Conservation (phyloP, 495 filamentous ascomycete genomes). For the Melanomma pulvis-pyrius region DNA sequence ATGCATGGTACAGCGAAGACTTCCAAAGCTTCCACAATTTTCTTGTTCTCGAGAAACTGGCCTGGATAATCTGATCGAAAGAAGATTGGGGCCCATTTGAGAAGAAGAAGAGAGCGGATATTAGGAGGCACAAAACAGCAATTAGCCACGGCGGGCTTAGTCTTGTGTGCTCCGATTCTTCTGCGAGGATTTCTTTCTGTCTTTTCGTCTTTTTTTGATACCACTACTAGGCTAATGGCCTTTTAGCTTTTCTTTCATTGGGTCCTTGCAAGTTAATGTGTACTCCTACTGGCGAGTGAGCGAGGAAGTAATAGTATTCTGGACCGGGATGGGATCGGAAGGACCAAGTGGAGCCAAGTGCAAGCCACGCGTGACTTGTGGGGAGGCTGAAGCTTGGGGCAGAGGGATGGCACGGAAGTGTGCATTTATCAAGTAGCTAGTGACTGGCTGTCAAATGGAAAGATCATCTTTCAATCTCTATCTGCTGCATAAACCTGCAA, state of each 20-base stretch:
- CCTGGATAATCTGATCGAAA: not conserved
- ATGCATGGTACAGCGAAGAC: not conserved
- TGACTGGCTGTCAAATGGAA: not conserved
- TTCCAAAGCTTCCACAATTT: not conserved
- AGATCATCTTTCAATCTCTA: not conserved
- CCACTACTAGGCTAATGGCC: conserved; percentile 10
- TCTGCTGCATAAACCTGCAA: too few relatives aligned
- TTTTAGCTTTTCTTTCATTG: not conserved
- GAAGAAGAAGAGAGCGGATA: not conserved
- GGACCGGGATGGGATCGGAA: too few relatives aligned
- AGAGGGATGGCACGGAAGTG: not conserved
- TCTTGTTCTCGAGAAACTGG: not conserved
- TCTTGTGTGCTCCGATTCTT: not conserved
- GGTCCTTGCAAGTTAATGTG: conserved; percentile 10
- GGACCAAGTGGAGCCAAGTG: not conserved
- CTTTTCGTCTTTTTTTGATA: conserved; percentile 23
- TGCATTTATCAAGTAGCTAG: not conserved
- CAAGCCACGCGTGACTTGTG: not conserved
- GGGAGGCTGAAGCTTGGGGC: not conserved
- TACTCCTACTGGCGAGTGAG: conserved; percentile 23
- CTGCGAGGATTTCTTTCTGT: not conserved
- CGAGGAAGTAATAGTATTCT: not conserved
- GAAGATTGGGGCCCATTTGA: not conserved
- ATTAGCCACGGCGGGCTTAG: not conserved
- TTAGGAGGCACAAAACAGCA: not conserved